Evolutionary conservation across 2,329 filamentous ascomycete species (phyloP).

Genomic region (Aquanectria penicillioides): DNA sequence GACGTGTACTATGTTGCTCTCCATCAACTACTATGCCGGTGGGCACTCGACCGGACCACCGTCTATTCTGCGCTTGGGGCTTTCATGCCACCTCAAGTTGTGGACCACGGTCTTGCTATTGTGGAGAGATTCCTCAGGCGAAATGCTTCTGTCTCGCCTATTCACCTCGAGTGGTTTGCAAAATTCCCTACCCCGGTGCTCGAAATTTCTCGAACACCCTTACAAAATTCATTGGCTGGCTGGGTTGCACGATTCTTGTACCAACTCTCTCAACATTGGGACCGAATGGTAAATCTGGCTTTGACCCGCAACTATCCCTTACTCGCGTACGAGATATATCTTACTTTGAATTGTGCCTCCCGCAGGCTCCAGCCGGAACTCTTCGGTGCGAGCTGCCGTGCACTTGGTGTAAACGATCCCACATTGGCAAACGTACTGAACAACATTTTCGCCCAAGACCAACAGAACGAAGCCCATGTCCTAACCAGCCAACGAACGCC

Average conservation of each 20-base stretch:
- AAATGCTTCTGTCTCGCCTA: conserved; percentile 33
- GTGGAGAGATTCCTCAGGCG: conserved; percentile 34
- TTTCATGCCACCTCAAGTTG: background rate
- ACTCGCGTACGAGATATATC: conserved; percentile 39
- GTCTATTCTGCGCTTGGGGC: conserved; percentile 40
- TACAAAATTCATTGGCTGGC: conserved; percentile 2
- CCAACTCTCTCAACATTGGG: conserved; percentile 37
- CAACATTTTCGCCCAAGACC: conserved; percentile 40
- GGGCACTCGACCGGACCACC: conserved; percentile 53
- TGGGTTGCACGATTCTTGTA: conserved; percentile 38
- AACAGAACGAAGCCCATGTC: conserved; percentile 30
- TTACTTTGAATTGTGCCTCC: too few species aligned
- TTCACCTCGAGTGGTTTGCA: conserved; percentile 44
- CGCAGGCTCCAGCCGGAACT: conserved; percentile 39
- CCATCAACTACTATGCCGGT: conserved; percentile 73
- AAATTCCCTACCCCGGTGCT: conserved; percentile 36
- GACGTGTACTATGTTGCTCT: conserved; percentile 73
- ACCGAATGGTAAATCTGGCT: conserved; percentile 17
- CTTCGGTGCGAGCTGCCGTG: conserved; percentile 39
- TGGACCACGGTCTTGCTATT: conserved; percentile 37
- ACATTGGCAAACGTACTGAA: conserved; percentile 28
- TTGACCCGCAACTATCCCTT: conserved; percentile 40
- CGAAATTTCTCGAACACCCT: conserved; percentile 22
- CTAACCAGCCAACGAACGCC: conserved; percentile 8
- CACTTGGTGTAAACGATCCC: conserved; percentile 37